These are phyloP conservation scores for Colletotrichum tropicicola DNA, from an alignment of 2,329 filamentous ascomycete species.

Conservation along the genomic window DNA sequence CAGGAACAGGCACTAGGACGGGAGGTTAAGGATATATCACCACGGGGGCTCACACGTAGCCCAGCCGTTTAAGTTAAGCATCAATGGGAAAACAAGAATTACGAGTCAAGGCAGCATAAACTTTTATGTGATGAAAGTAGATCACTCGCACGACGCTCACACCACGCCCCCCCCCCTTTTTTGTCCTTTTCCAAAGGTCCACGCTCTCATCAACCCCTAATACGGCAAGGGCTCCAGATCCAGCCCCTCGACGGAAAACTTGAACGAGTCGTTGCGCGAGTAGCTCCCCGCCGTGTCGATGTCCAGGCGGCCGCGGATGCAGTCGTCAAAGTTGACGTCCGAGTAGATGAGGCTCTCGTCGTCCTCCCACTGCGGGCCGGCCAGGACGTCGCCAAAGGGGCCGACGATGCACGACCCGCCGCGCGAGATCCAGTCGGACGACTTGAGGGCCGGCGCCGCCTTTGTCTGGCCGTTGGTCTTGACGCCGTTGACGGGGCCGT, in stretches of 20 bases:
- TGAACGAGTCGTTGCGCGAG: conserved; percentile 73
- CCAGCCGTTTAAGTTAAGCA: neutral
- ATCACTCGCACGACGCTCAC: neutral
- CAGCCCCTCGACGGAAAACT: conserved; percentile 66
- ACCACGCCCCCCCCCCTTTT: neutral
- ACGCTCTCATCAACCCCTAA: conserved; percentile 25
- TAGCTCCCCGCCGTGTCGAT: conserved; percentile 88
- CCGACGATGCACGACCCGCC: conserved; percentile 87
- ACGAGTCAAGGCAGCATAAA: too few relatives aligned
- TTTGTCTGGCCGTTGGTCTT: neutral
- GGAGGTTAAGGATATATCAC: conserved; percentile 21
- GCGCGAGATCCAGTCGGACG: conserved; percentile 64
- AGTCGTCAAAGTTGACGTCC: conserved; percentile 89
- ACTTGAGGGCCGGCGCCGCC: neutral
- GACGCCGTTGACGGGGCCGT: conserved; percentile 21
- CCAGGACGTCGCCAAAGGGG: conserved; percentile 81
- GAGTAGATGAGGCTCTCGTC: conserved; percentile 71
- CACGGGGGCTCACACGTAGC: neutral
- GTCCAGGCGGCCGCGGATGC: conserved; percentile 81
- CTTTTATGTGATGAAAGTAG: neutral
- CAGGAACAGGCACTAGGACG: neutral
- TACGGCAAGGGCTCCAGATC: conserved; percentile 68
- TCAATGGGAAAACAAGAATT: conserved; percentile 22
- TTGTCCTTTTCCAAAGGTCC: too few relatives aligned
- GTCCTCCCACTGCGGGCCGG: conserved; percentile 87